Conservation (phyloP, 2,329 filamentous ascomycete genomes). For the Exutisphaerella laricina region DNA sequence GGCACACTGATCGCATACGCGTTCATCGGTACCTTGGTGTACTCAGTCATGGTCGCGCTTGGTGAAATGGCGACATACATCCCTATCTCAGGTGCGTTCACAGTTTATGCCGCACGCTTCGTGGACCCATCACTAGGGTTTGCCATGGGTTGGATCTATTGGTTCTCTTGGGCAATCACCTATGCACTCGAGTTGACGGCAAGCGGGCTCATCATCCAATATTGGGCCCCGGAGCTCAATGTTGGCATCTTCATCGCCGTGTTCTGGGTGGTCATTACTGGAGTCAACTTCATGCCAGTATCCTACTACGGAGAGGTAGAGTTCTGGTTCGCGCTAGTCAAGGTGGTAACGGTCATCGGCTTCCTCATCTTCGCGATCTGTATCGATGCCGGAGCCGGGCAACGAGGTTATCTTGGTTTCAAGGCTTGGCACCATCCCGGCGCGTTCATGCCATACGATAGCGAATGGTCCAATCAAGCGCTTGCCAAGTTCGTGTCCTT, state of each 20-base stretch:
- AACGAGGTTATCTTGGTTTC: conserved; percentile 56
- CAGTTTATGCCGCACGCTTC: conserved; percentile 45
- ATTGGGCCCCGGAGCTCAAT: conserved; percentile 38
- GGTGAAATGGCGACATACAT: conserved; percentile 59
- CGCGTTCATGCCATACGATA: conserved; percentile 36
- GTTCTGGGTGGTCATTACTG: conserved; percentile 37
- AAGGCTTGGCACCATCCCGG: conserved; percentile 42
- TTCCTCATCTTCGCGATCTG: conserved; percentile 39
- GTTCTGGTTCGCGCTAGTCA: conserved; percentile 50
- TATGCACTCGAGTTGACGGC: conserved; percentile 38
- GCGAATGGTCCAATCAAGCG: conserved; percentile 12
- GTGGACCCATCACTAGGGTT: conserved; percentile 44
- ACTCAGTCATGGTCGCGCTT: conserved; percentile 44
- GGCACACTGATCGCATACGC: conserved; percentile 42
- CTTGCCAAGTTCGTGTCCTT: conserved; percentile 42
- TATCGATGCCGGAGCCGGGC: conserved; percentile 38
- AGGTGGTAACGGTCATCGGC: conserved; percentile 49
- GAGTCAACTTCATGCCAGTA: conserved; percentile 47
- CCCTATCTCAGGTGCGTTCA: conserved; percentile 52
- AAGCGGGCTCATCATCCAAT: conserved; percentile 36
- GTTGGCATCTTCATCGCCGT: conserved; percentile 36
- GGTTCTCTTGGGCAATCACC: conserved; percentile 40
- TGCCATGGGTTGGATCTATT: conserved; percentile 45
- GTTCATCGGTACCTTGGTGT: conserved; percentile 43
- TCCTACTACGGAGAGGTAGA: conserved; percentile 50